Evolutionary conservation across 257 asterid genomes (phyloP).

Genomic region (Lycium ferocissimum): DNA sequence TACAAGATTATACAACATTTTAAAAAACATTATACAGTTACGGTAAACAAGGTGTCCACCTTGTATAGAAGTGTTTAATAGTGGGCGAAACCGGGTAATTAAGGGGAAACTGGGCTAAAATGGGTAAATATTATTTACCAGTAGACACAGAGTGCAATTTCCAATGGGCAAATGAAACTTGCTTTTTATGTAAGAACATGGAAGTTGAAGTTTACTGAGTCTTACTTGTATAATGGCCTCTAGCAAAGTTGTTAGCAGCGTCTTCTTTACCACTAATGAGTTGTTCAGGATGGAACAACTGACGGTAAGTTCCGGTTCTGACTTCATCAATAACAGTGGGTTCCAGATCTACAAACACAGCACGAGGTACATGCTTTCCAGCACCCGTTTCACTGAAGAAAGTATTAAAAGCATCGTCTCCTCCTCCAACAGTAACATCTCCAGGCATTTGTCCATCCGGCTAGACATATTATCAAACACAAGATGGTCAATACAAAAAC

Average conservation of each 20-base stretch:
- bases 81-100: not conserved
- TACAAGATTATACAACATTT: too few species aligned
- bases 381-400: constrained; percentile 98
- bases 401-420: constrained; percentile 95
- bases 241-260: constrained; percentile 94
- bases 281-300: constrained; percentile 92
- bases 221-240: constrained; percentile 87
- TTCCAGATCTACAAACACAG: constrained; percentile 91
- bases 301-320: constrained; percentile 89
- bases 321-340: constrained; percentile 96
- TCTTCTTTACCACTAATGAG: constrained; percentile 95
- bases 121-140: too few species aligned
- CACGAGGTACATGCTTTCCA: constrained; percentile 95
- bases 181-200: too few species aligned
- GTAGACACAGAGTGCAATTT: not conserved
- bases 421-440: constrained; percentile 85
- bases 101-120: too few species aligned
- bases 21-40: too few species aligned
- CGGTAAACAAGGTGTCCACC: too few species aligned
- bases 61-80: too few species aligned
- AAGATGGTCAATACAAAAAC: not conserved
- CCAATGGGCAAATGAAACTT: not conserved
- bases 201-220: too few species aligned
- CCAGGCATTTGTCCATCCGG: constrained; percentile 98
- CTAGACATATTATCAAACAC: constrained; percentile 35